Evolutionary conservation across 2,329 filamentous ascomycete genomes (phyloP), one percentile per base, ranked within the genome.

Genomic region (Didymella sp.): DNA sequence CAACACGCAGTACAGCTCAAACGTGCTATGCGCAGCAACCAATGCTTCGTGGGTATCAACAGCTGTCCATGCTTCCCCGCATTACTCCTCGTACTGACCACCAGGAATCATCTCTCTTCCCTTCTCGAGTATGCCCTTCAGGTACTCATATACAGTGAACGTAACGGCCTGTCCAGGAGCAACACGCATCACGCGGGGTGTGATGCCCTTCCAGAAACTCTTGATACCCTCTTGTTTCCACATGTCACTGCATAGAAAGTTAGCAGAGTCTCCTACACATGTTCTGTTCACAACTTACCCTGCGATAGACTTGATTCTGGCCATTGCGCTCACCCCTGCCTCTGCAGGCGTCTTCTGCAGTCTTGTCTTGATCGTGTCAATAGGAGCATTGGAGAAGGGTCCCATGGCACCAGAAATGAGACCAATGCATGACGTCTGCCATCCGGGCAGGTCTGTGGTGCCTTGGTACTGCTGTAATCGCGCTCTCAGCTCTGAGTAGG

Each of bases 151-250:
- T 17, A 82, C 81, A 17, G 81, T 88, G 67, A 89, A 89, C 2
- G 87, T 89, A 41, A 89, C 87, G 17, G 87, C 95, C 82, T 99
- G 95, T 43, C 95, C 95, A 7, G 95, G 95, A 24, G 95, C 95
- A 51, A 99, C 95, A 72, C 95, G 87, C 92, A 98, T 98, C 67
- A 99, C 90, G 69, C 95, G 87, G 6, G 95, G 95, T 43, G 95
- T 99, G 78, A 99, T 99, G 70, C 95, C 95, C 85, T 98, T 98
- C 84, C 96, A 99, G 80, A 99, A 99, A 44, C 95, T 95, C 70
- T 92, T 88, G 67, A 94, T 83, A 31, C 95, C 95, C 80, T 99
- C 95, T 80, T 96, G 91, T 72, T 89, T 91, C 77, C 80, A 81
- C 80, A 83, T 82, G 38, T 80, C 76, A 46, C 74, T 78, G 48